Evolutionary conservation across 768 basidiomycete species (phyloP), one percentile per base, ranked within the genome.

Genomic region (Tephrocybe sp.): DNA sequence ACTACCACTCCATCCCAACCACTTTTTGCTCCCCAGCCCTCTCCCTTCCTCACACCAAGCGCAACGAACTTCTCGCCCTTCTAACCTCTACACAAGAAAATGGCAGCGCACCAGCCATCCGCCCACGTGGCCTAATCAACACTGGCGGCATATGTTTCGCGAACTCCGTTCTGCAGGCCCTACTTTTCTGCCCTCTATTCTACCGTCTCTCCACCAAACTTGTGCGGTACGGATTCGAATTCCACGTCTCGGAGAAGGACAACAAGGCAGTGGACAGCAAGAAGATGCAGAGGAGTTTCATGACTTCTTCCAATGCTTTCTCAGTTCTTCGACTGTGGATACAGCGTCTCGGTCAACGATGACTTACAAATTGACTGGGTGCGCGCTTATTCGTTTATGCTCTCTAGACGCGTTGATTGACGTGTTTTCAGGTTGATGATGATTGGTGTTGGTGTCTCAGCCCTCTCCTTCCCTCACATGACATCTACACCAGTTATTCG

Each of bases 81-180:
- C 70, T 88, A 1, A 79, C 68, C 8, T 65, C 68, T 1, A 72
- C 69, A 0, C 50, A 34, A 15, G 31, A 39, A 53, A 27, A 19
- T 50, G 27, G 42, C 44, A 27, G 40, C 1, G n/a, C 39, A 16
- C 42, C 52, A 21, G 42, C 31, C 11, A 78, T 90, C 27, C 72
- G 75, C 6, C 82, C 91, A 0, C 76, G 94, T 13, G 95, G 95
- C 4, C 70, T 99, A 41, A 76, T 98, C 57, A 99, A 99, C 67
- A 86, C 82, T 2, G 94, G 95, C 0, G 98, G 98, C 68, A 86
- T 97, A 84, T 99, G 95, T 65, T 99, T 97, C 62, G 94, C 94
- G 23, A 99, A 97, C 60, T 84, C 93, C 0, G 89, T 97, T 19
- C 72, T 99, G 24, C 95, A 98, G 70, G 82, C 88, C 1, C 75